phyloP scores from a whole-genome alignment of 2,329 filamentous ascomycete genomes.

The Neofusicoccum ribis region DNA sequence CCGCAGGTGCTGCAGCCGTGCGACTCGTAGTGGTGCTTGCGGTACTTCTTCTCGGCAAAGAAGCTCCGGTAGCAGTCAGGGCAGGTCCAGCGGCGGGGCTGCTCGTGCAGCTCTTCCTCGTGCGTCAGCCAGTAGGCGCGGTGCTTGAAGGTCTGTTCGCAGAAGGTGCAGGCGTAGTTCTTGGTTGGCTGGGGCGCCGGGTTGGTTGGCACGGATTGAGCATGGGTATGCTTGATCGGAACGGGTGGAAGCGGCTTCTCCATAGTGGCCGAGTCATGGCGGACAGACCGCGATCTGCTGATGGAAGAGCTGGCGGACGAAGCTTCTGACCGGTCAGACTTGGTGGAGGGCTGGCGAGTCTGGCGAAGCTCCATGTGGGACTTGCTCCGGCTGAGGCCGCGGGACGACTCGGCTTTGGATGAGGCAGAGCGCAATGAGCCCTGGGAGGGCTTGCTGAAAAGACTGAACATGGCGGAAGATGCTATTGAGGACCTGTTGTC shows the following conservation, averaged over 20 bases:
- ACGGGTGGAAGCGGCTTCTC: conserved; percentile 16
- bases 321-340: not conserved
- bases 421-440: not conserved
- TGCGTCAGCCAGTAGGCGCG: conserved; percentile 72
- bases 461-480: conserved; percentile 13
- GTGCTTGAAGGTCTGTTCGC: conserved; percentile 65
- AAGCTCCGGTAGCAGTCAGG: conserved; percentile 69
- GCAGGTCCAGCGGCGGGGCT: conserved; percentile 67
- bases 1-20: conserved; percentile 60
- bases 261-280: conserved; percentile 1
- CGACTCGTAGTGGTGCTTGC: conserved; percentile 66
- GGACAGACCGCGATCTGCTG: not conserved
- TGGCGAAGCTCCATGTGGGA: conserved; percentile 11
- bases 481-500: conserved; percentile 1
- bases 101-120: conserved; percentile 69
- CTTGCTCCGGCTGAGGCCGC: conserved; percentile 1
- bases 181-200: conserved; percentile 25
- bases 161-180: conserved; percentile 48
- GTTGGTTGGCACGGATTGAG: not conserved
- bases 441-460: conserved; percentile 6
- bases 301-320: not conserved
- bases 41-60: conserved; percentile 68
- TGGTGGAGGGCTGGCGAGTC: conserved; percentile 4
- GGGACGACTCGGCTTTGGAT: not conserved
- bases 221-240: not conserved